Evolutionary conservation across 352 stramenopile genomes (phyloP).

Genomic region (Chrysophaeum taylorii): DNA sequence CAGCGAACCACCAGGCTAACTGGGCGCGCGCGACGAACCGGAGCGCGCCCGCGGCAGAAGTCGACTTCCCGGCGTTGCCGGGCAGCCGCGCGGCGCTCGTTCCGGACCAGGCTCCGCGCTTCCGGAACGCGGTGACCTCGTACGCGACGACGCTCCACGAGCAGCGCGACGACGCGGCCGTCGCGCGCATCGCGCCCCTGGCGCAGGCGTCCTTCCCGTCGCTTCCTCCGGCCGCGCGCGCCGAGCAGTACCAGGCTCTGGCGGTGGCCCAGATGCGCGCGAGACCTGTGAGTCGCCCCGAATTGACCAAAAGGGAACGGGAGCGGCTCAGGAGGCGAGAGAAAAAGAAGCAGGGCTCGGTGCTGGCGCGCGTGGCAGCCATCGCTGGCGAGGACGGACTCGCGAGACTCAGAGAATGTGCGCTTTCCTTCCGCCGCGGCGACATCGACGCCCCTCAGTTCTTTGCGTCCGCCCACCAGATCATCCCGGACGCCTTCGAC

Average conservation of each 20-base stretch:
- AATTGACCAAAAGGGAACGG: conserved; percentile 6
- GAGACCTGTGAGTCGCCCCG: neutral
- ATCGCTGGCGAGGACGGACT: neutral
- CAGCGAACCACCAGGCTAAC: neutral
- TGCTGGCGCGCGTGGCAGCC: neutral
- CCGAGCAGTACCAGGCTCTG: neutral
- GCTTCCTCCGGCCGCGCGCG: neutral
- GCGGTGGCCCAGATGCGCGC: neutral
- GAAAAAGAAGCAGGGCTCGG: neutral
- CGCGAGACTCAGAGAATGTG: neutral
- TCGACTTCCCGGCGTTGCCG: conserved; percentile 3
- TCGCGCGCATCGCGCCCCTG: neutral
- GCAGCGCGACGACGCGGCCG: neutral
- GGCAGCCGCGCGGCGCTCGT: neutral
- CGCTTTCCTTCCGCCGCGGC: neutral
- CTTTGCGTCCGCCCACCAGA: neutral
- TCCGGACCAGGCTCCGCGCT: neutral
- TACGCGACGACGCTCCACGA: neutral
- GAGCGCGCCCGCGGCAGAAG: neutral
- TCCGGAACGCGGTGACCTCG: neutral
- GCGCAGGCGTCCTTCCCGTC: neutral
- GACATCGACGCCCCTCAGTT: neutral
- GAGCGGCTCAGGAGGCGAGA: neutral
- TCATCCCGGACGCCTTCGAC: neutral
- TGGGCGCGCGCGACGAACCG: neutral